Evolutionary conservation across 352 stramenopile genomes (phyloP), one percentile per base, ranked within the genome.

Genomic region (Globisporangium carolinianum): DNA sequence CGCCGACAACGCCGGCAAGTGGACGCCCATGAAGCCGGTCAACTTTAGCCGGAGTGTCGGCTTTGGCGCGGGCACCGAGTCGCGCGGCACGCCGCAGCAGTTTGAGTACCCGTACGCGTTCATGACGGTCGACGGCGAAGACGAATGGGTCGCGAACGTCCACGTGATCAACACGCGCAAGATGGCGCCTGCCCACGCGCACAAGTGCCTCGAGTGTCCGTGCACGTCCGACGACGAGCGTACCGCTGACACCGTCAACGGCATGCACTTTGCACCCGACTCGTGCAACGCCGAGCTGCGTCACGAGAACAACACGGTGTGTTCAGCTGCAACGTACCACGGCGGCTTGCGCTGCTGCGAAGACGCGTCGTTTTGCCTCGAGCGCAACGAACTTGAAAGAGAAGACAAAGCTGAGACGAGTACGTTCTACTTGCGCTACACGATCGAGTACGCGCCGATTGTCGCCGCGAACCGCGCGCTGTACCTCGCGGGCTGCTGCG

Each of bases 151-250:
- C 36, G 78, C 81, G 9, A 93, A 91, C 63, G 78, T 91, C 14
- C 83, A 93, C 63, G 70, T 93, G 39, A 86, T 93, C 68, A 91
- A 93, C 72, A 93, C 80, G 37, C 78, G 83, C 50, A 62, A 79
- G 49, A 70, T 93, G 67, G 9, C 60, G 18, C 43, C 53, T 7
- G 57, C 66, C 35, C 62, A 65, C 35, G 79, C 80, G 35, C 80
- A 91, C 55, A 61, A 58, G 37, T 93, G 83, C 54, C 70, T 93
- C 32, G 83, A 93, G 62, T 93, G 83, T 18, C 83, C 83, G 39
- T 93, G 83, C 63, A 89, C 78, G 35, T 76, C 80, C 3, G 72
- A 82, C 55, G 80, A 93, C 60, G 60, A 71, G 57, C 67, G 86
- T 50, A 81, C 75, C 3, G 58, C 41, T 42, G 63, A 73, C 18